These are phyloP conservation scores for Coriolopsis trogii DNA, from an alignment of 1,284 basidiomycete species.

Conservation along the genomic window DNA sequence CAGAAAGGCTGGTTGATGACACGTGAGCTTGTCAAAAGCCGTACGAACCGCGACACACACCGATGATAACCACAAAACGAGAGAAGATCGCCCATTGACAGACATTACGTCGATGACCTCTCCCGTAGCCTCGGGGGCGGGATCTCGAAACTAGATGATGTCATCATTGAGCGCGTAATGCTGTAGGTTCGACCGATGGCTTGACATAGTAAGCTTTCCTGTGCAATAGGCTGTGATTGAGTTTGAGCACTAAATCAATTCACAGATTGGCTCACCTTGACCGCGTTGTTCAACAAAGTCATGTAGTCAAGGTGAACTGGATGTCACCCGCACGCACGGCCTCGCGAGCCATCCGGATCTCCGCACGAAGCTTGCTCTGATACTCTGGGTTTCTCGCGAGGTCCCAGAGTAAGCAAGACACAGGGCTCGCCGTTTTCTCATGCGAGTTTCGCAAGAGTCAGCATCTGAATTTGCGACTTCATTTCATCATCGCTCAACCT, in stretches of 20 bases:
- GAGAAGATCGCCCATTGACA: slow-evolving; percentile 34
- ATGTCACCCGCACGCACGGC: slow-evolving; percentile 38
- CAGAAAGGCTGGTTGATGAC: slow-evolving; percentile 31
- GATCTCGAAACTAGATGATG: slow-evolving; percentile 28
- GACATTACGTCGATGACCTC: slow-evolving; percentile 32
- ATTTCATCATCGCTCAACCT: slow-evolving; percentile 48
- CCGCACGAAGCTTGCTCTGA: slow-evolving; percentile 40
- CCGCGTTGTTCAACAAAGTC: slow-evolving; percentile 48
- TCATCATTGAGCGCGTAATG: slow-evolving; percentile 30
- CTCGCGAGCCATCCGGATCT: slow-evolving; percentile 38
- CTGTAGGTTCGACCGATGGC: slow-evolving; percentile 22
- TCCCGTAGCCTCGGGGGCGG: slow-evolving; percentile 21
- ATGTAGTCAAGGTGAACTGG: slow-evolving; percentile 49
- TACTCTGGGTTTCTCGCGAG: slow-evolving; percentile 39
- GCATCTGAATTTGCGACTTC: slow-evolving; percentile 51
- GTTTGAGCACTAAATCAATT: too few relatives aligned
- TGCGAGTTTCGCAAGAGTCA: slow-evolving; percentile 42
- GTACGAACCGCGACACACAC: slow-evolving; percentile 13
- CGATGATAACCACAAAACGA: slow-evolving; percentile 38
- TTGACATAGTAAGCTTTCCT: slow-evolving; percentile 31
- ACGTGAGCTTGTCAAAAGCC: neutral
- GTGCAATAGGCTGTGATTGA: too few relatives aligned
- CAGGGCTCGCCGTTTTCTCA: slow-evolving; percentile 48
- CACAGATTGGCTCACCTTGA: slow-evolving; percentile 43
- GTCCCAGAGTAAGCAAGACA: slow-evolving; percentile 42